Evolutionary conservation across 805 yeast genomes (phyloP).

Genomic region (Hanseniaspora nectarophila): DNA sequence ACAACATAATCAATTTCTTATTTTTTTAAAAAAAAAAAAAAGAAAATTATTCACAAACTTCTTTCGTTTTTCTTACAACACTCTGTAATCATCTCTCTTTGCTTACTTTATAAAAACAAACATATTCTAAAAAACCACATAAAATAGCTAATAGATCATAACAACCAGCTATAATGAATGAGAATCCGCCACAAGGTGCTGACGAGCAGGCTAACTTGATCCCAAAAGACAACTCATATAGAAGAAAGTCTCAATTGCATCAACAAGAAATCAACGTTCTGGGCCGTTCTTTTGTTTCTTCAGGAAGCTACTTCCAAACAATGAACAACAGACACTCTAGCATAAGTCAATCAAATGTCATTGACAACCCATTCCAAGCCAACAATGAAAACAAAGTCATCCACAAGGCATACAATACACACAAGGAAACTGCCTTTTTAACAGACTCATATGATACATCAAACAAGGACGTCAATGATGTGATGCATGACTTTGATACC

Average conservation of each 20-base stretch:
- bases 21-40: no score
- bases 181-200: background rate
- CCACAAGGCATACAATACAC: constrained; percentile 23
- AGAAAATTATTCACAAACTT: no score
- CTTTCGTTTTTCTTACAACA: no score
- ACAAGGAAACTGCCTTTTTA: constrained; percentile 28
- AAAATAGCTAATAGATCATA: background rate
- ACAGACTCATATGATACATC: constrained; percentile 20
- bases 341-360: background rate
- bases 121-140: no score
- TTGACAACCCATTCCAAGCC: constrained; percentile 7
- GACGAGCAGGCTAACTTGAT: background rate
- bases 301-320: constrained; percentile 9
- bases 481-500: constrained; percentile 16
- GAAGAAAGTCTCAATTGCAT: constrained; percentile 1
- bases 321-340: background rate
- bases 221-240: background rate
- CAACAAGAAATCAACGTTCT: constrained; percentile 5
- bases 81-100: no score
- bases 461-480: constrained; percentile 11
- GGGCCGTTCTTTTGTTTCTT: constrained; percentile 11
- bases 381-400: constrained; percentile 15
- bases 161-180: background rate
- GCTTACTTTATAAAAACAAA: no score
- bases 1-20: no score